A percentile compares a stretch with the other conserved stretches of the same genome.
Evolutionary conservation across 768 basidiomycete species (phyloP).

Genomic region (Phaffia tasmanica): DNA sequence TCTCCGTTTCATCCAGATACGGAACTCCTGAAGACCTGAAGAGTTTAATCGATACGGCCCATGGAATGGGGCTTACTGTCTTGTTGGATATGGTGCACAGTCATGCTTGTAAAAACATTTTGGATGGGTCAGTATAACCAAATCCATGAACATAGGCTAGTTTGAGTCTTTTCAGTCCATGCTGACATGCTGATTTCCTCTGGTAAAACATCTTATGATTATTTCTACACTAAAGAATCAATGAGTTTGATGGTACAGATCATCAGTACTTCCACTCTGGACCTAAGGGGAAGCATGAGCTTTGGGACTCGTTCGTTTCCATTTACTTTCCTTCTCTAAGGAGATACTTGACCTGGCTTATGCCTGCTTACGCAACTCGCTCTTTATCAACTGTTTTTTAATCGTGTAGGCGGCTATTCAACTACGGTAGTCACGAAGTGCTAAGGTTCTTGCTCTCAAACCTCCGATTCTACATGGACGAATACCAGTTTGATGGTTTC

Average conservation of each 20-base stretch:
- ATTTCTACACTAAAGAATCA: slow-evolving; percentile 43
- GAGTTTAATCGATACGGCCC: slow-evolving; percentile 88
- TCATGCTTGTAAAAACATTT: slow-evolving; percentile 93
- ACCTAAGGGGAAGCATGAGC: slow-evolving; percentile 75
- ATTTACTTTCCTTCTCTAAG: neutral
- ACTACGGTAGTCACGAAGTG: slow-evolving; percentile 90
- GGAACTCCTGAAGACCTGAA: slow-evolving; percentile 88
- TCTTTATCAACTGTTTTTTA: neutral
- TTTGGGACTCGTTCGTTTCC: slow-evolving; percentile 65
- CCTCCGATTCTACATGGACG: slow-evolving; percentile 87
- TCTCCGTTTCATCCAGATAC: slow-evolving; percentile 91
- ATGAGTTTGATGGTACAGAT: slow-evolving; percentile 93
- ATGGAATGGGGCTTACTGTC: slow-evolving; percentile 81
- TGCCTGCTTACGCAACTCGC: neutral
- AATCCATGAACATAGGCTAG: neutral
- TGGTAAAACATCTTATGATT: too few species aligned
- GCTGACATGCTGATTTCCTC: neutral
- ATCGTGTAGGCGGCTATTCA: slow-evolving; percentile 65
- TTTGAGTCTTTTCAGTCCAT: neutral
- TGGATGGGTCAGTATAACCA: slow-evolving; percentile 56
- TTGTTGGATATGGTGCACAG: slow-evolving; percentile 96
- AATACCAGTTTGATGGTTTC: slow-evolving; percentile 94
- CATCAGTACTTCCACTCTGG: slow-evolving; percentile 97
- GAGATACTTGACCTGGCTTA: neutral
- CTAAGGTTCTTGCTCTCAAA: slow-evolving; percentile 90